Base-by-base conservation (phyloP, 2,329 filamentous ascomycete species). In the Fusarium penzigii region DNA sequence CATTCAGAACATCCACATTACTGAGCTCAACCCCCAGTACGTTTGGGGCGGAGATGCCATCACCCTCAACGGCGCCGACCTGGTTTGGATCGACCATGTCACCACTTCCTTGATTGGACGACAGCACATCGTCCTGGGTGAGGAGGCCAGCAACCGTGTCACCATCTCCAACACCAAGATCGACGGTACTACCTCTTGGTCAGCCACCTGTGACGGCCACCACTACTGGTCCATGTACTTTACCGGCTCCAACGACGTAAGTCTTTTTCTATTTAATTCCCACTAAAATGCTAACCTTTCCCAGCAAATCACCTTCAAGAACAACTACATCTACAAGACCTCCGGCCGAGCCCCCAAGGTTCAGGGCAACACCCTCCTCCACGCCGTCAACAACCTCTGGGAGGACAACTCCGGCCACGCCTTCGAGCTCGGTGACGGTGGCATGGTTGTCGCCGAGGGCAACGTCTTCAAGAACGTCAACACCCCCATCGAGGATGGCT, bases 341-440 rank as follows among this genome's bases (percentile, higher is more conserved):
- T 76, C 73, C 13, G 82, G 82, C 46, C 80, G 82, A 44, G 70
- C 72, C 7, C 82, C 81, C 54, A 83, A 84, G 70, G 71, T 84
- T 17, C 75, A 72, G 29, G 78, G 79, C 67, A 80, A 79, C 41
- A 74, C 82, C 32, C 70, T 73, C 6, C 65, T 85, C 39, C 82
- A 85, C 68, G 78, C 78, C 29, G 78, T 82, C 64, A 84, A 84
- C 77, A 84, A 84, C 74, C 81, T 82, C 75, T 83, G 74, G 71
- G 74, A 80, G 63, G 72, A 76, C 62, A 78, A 77, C 68, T 64
- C 67, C 16, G 77, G 77, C 41, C 82, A 85, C 67, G 78, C 80
- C 11, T 82, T 84, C 62, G 82, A 82, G 65, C 64, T 74, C 42
- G 70, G 69, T 40, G 36, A 63, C 8, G 73, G 72, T 29, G 70